These are phyloP conservation scores for Dysphania ambrosioides DNA, from an alignment of 148 eudicot species.

Conservation along the genomic window DNA sequence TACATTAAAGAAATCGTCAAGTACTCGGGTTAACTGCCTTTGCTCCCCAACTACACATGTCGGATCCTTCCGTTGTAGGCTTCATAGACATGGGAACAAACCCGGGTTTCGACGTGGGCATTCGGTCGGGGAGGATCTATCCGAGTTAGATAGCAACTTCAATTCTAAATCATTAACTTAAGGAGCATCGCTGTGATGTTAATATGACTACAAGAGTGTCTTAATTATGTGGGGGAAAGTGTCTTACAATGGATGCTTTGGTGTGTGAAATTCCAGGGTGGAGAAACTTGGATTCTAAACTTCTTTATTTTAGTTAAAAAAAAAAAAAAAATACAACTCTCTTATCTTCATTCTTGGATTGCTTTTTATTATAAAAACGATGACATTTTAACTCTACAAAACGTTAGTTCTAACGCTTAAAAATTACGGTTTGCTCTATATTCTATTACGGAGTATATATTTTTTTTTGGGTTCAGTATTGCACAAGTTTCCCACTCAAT, in stretches of 20 bases:
- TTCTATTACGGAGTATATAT: too few species aligned
- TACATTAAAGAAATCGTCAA: slow-evolving; percentile 30
- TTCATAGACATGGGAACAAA: slow-evolving; percentile 29
- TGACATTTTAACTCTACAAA: too few species aligned
- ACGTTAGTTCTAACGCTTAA: too few species aligned
- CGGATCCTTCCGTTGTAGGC: slow-evolving; percentile 44
- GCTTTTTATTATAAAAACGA: too few species aligned
- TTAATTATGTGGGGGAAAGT: not conserved
- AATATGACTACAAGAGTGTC: not conserved
- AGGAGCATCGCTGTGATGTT: not conserved
- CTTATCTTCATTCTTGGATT: not conserved
- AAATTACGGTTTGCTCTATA: too few species aligned
- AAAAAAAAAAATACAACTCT: too few species aligned
- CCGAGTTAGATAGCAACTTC: slow-evolving; percentile 31
- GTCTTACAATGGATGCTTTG: not conserved
- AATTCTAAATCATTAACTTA: slow-evolving; percentile 20
- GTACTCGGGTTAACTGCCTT: slow-evolving; percentile 31
- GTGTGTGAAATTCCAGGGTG: not conserved
- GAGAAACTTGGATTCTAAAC: slow-evolving; percentile 2
- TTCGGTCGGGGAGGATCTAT: slow-evolving; percentile 38
- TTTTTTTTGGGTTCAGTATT: too few species aligned
- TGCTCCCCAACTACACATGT: slow-evolving; percentile 45
- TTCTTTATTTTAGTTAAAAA: too few species aligned
- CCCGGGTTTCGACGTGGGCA: slow-evolving; percentile 34
- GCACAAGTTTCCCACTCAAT: too few species aligned